Evolutionary conservation across 75 land plant genomes (phyloP), one percentile per base, ranked within the genome.

Genomic region (Chamaecyparis obtusa): DNA sequence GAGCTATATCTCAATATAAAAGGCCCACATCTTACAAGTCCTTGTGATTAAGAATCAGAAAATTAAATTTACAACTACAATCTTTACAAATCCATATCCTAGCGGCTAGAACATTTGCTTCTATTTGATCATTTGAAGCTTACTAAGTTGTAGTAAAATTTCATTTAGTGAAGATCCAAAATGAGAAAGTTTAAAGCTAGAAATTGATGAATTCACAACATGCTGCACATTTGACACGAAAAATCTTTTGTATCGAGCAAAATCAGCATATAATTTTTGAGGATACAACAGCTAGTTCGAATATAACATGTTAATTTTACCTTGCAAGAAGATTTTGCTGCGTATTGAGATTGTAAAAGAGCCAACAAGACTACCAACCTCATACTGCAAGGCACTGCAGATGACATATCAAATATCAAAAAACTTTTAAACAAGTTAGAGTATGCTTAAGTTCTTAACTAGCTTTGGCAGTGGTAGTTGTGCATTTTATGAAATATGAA

Each of bases 331-430:
- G 87, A 87, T 85, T 92, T 86, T 27, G 85, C 91, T 81, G 90
- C 88, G 87, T 92, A 94, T 57, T 92, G 90, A 79, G 89, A 74
- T 87, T 90, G 94, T 46, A 98, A 85, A 57, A 95, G 90, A 51
- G 94, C 95, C 80, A 98, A 90, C 81, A 98, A 93, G 33, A 92
- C 94, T 11, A 87, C 93, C 56, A 98, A 88, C 69, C 98, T 92
- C 86, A 95, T 91, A 89, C 94, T 93, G 88, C 98, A 93, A 44
- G 99, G 90, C 37, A 95, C 99, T 98, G 93, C 83, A 89, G 33
- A 87, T 35, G 84, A 88, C 11, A 49, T 85, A 24, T 85, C 86
- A 54, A 30, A 85, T 69, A 14, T 69, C 33, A 85, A 82, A 85
- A 46, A 39, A 2, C 41, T 39, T 39, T 39, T 39, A 39, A 39